Conservation (phyloP, 495 filamentous ascomycete genomes). For the Neurospora pannonica region DNA sequence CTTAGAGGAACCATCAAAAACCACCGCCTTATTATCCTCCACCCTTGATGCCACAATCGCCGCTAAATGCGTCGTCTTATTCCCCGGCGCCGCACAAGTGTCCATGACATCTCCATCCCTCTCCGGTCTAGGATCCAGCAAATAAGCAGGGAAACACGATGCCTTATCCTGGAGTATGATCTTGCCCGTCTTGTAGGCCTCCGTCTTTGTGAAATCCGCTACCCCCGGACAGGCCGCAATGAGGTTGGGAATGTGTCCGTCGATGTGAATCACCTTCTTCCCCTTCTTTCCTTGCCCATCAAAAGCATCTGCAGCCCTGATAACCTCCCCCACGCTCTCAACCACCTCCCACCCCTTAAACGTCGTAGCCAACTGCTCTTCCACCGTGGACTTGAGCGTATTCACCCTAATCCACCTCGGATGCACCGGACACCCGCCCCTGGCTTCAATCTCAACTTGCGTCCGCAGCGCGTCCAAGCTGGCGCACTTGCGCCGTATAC, state of each 20-base stretch:
- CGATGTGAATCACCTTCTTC: conserved; percentile 42
- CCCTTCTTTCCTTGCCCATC: background rate
- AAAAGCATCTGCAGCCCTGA: conserved; percentile 10
- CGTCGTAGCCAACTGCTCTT: conserved; percentile 57
- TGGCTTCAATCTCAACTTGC: conserved; percentile 37
- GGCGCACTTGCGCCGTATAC: conserved; percentile 58
- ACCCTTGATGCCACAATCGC: conserved; percentile 42
- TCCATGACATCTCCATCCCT: conserved; percentile 71
- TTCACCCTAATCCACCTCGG: conserved; percentile 91
- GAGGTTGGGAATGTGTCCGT: conserved; percentile 72
- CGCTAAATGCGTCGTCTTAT: conserved; percentile 93
- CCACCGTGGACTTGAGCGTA: conserved; percentile 57
- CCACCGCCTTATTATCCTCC: background rate
- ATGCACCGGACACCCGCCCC: conserved; percentile 28
- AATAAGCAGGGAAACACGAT: conserved; percentile 86
- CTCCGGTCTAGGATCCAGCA: conserved; percentile 52
- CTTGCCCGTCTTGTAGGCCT: conserved; percentile 63
- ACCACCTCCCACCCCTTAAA: conserved; percentile 51
- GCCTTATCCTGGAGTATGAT: conserved; percentile 95
- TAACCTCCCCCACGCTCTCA: conserved; percentile 34
- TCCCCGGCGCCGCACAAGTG: conserved; percentile 87
- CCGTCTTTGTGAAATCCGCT: conserved; percentile 53
- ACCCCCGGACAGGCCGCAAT: conserved; percentile 60
- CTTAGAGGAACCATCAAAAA: background rate
- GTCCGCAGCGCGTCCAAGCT: conserved; percentile 54